These are phyloP conservation scores for Claviceps monticola DNA, from an alignment of 2,329 filamentous ascomycete species.

Conservation along the genomic window DNA sequence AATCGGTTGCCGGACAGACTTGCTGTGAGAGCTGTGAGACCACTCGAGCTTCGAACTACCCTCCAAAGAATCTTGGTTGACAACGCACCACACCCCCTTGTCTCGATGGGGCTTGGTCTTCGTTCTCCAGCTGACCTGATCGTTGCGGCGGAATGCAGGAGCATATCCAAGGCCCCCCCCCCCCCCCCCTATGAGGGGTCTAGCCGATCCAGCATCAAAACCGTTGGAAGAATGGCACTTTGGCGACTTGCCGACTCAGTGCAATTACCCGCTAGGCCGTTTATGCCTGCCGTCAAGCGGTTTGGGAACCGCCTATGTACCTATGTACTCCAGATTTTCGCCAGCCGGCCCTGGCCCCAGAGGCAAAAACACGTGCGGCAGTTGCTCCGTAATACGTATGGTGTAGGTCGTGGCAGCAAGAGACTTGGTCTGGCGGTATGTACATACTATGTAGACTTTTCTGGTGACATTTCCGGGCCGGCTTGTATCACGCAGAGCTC, in stretches of 20 bases:
- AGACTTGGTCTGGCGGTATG: slow-evolving; percentile 3
- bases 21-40: background rate
- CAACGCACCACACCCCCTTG: background rate
- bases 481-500: slow-evolving; percentile 8
- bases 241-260: slow-evolving; percentile 3
- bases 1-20: background rate
- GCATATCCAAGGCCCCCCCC: background rate
- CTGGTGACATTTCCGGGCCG: slow-evolving; percentile 2
- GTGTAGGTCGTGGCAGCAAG: slow-evolving; percentile 4
- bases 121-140: slow-evolving; percentile 5
- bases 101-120: background rate
- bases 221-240: slow-evolving; percentile 8
- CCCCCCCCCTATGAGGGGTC: background rate
- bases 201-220: slow-evolving; percentile 5
- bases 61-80: background rate
- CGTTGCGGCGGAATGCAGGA: background rate
- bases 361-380: slow-evolving; percentile 9
- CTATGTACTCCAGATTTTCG: background rate
- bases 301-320: background rate
- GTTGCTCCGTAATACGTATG: background rate
- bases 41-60: slow-evolving; percentile 2
- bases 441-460: background rate
- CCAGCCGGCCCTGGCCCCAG: slow-evolving; percentile 3
- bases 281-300: slow-evolving; percentile 9
- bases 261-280: slow-evolving; percentile 8